A percentile compares a stretch with the other conserved stretches of the same genome.
Conservation (phyloP, 2,329 filamentous ascomycete species). For the Capronia americana region DNA sequence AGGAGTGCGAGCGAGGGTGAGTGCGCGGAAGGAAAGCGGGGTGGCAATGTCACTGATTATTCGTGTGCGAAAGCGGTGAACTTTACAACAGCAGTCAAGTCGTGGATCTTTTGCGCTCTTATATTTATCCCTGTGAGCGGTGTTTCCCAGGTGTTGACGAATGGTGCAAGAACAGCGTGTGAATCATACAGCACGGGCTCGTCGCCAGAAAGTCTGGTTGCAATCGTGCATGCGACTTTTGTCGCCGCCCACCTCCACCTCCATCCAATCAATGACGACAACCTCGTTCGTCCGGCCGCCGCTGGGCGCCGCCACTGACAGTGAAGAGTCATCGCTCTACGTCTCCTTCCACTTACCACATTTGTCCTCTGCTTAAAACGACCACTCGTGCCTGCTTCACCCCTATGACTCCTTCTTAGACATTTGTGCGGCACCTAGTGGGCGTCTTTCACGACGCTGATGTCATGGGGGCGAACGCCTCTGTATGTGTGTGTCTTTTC, state of each 20-base stretch:
- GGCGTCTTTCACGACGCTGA: neutral
- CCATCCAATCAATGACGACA: conserved; percentile 9
- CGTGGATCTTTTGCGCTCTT: neutral
- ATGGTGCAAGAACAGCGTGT: neutral
- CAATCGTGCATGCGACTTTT: conserved; percentile 9
- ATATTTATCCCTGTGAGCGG: neutral
- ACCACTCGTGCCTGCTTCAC: neutral
- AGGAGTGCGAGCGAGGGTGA: neutral
- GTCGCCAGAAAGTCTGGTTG: neutral
- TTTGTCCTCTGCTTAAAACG: neutral
- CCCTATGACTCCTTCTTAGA: conserved; percentile 1
- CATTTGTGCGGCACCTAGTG: neutral
- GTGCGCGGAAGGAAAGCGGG: neutral
- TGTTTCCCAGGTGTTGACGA: neutral
- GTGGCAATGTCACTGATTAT: neutral
- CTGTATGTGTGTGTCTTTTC: neutral
- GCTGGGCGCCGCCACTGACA: neutral
- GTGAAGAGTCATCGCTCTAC: conserved; percentile 15
- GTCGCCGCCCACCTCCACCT: neutral
- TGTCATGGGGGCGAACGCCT: neutral
- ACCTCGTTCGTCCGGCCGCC: neutral
- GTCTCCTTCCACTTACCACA: conserved; percentile 12
- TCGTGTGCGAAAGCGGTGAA: neutral
- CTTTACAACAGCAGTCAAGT: neutral
- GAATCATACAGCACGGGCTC: conserved; percentile 1